Conservation (phyloP, 202 grass and related monocot genomes). For the Hordeum pubiflorum region DNA sequence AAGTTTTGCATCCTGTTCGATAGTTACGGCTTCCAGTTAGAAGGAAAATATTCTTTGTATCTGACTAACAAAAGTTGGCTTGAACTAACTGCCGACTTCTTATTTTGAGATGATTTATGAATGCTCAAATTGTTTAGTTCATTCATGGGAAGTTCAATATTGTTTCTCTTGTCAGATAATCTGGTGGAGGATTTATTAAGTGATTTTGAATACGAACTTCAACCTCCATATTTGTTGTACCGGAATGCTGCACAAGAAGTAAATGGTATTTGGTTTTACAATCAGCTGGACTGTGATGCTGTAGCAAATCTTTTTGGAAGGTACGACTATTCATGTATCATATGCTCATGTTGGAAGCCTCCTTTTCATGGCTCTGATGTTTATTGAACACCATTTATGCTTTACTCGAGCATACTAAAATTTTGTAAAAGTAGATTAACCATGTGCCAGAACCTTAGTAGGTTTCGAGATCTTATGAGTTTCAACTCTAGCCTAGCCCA, state of each 20-base stretch:
- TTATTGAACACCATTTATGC: neutral
- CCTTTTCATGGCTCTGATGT: neutral
- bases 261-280: slow-evolving; percentile 99
- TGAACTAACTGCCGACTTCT: neutral
- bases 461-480: neutral
- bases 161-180: slow-evolving; percentile 70
- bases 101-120: neutral
- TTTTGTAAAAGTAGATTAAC: neutral
- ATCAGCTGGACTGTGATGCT: slow-evolving; percentile 77
- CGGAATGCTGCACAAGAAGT: slow-evolving; percentile 90
- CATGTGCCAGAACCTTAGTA: neutral
- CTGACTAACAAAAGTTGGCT: neutral
- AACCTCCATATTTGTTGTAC: slow-evolving; percentile 88
- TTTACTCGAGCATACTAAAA: neutral
- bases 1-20: neutral
- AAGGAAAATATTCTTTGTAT: neutral
- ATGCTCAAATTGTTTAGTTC: neutral
- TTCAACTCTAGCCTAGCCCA: neutral
- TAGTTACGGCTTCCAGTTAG: neutral
- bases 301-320: slow-evolving; percentile 83
- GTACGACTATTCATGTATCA: slow-evolving; percentile 24
- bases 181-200: slow-evolving; percentile 92
- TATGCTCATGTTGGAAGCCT: slow-evolving; percentile 20
- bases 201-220: slow-evolving; percentile 95
- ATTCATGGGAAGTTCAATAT: neutral